Base-by-base conservation (phyloP, 1,139 yeast species). In the Taphrina confusa region DNA sequence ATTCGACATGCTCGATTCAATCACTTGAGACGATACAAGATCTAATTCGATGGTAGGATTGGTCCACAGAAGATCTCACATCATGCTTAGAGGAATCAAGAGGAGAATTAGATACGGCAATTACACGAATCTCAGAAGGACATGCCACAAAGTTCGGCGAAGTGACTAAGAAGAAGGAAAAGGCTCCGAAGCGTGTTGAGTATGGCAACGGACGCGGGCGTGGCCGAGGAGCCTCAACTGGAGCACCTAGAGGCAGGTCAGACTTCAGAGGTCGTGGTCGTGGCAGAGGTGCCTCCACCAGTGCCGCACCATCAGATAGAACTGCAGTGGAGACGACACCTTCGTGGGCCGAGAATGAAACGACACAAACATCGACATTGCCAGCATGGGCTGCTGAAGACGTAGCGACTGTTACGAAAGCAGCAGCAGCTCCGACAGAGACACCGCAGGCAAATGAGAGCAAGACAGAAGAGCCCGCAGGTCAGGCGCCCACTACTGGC, bases 111-210 rank as follows among this genome's bases (percentile, higher is more conserved):
- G 58, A 54, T 27, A 45, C 49, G 9, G 58, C 58, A 6, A 54
- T 46, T 25, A 36, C 49, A 22, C 50, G 58, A 14, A 54, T 54
- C 31, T 42, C 49, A 5, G 40, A 34, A 16, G 58, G 58, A 11
- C 40, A 54, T 30, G 58, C 58, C 16, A 54, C 58, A 23, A 54
- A 34, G 34, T 54, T 54, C 25, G 58, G 58, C 1, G 58, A 54
- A 54, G 58, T 54, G 36, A 54, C 58, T 18, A 54, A 42, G 44
- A 54, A 54, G 58, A 51, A 40, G 47, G 58, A 54, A 14, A 42
- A 34, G 58, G 44, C 51, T 20, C 58, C 47, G 5, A 44, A 27
- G 36, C 44, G 51, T 8, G 52, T 47, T 9, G 52, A 47, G n/a
- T 33, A 47, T 34, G 52, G 52, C 18, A 42, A 36, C 12, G 58